Base-by-base conservation (phyloP, 805 yeast genomes). In the Blastobotrys peoriensis region DNA sequence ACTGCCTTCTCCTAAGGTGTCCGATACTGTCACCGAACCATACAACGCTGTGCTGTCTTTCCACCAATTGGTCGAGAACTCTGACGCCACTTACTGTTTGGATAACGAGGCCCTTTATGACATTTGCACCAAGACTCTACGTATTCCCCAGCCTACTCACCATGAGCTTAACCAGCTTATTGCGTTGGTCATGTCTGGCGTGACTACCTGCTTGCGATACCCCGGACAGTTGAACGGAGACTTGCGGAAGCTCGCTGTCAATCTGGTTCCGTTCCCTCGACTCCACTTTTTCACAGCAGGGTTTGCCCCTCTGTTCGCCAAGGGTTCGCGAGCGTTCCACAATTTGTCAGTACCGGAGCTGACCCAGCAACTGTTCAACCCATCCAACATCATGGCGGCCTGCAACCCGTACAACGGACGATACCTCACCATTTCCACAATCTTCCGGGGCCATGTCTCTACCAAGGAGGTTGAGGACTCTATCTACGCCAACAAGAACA, bases 161-260 rank as follows among this genome's bases (percentile, higher is more conserved):
- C 73, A 69, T 47, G 93, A 88, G 61, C 77, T 89, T 61, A 88
- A 88, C 70, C 79, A 76, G 56, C 77, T 88, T 61, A 93, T 88
- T 35, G 83, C 95, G 19, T 76, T 86, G 40, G 96, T 88, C 44
- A 88, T 88, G 97, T 83, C 94, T 18, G 97, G 97, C 68, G 91
- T 88, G 47, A 88, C 97, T 46, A 89, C 97, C 16, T 86, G 95
- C 8, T 74, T 88, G 58, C 84, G 97, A 68, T 88, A 82, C 74
- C 97, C 97, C 50, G 96, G 96, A 63, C 96, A 88, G 71, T 78
- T 88, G 62, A 88, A 88, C 71, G 85, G 95, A 18, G 96, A 88
- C 68, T 75, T 88, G 62, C 79, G 96, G 69, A 88, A 88, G 68
- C 75, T 88, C 63, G 96, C 96, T 10, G 96, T 88, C 47, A 88